Percentiles rank a stretch among this genome's conserved stretches.
Conservation (phyloP, 345 rosid genomes). For the Populus davidiana region DNA sequence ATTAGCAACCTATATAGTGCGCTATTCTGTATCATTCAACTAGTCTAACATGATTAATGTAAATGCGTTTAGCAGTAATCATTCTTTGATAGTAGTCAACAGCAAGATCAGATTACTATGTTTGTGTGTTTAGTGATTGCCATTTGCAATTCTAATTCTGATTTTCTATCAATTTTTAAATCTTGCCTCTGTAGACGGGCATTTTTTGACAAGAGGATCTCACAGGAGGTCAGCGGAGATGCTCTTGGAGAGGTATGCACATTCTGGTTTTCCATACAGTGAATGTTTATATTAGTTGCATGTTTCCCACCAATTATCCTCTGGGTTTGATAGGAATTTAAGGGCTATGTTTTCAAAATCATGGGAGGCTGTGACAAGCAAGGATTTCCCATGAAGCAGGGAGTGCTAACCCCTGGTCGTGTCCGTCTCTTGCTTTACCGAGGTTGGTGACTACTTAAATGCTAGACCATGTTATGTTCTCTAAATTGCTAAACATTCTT, state of each 20-base stretch:
- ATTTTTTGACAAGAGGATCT: slow-evolving; percentile 67
- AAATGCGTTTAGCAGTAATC: not conserved
- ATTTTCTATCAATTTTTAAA: not conserved
- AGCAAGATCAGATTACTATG: not conserved
- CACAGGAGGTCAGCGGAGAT: slow-evolving; percentile 81
- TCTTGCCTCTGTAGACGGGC: slow-evolving; percentile 40
- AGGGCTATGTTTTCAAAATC: slow-evolving; percentile 80
- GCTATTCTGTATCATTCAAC: not conserved
- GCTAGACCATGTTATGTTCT: not conserved
- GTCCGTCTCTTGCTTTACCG: slow-evolving; percentile 79
- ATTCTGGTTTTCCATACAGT: not conserved
- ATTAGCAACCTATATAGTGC: not conserved
- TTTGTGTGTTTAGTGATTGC: not conserved
- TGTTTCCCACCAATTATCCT: not conserved
- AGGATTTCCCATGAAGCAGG: slow-evolving; percentile 95
- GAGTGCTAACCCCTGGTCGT: slow-evolving; percentile 86
- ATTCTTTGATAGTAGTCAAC: not conserved
- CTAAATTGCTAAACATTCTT: not conserved
- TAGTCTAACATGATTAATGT: not conserved
- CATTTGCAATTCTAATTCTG: not conserved
- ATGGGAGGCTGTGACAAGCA: slow-evolving; percentile 97
- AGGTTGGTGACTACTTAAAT: slow-evolving; percentile 33
- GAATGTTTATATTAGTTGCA: not conserved
- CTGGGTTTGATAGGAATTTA: slow-evolving; percentile 51
- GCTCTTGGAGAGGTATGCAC: slow-evolving; percentile 58